Percentiles rank a stretch among this genome's conserved stretches.
phyloP scores from a whole-genome alignment of 495 filamentous ascomycete genomes.

The Xylaria castorea region DNA sequence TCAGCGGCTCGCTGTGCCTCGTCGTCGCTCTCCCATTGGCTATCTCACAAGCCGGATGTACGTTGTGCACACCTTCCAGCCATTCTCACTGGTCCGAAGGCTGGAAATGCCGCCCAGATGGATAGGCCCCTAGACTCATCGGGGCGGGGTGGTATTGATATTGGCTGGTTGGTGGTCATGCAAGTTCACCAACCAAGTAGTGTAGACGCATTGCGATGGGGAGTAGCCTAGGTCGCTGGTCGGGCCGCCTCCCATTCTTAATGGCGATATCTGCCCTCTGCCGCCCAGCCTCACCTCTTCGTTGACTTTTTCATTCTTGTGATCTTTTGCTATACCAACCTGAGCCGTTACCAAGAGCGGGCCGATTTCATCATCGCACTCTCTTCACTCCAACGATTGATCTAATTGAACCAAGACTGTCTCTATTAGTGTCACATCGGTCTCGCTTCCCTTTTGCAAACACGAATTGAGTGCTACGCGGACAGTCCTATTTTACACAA shows the following conservation, averaged over 20 bases:
- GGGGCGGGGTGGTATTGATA: slow-evolving; percentile 36
- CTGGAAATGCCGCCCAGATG: slow-evolving; percentile 39
- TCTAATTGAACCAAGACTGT: neutral
- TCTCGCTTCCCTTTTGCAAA: neutral
- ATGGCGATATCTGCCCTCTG: slow-evolving; percentile 22
- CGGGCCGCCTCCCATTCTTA: slow-evolving; percentile 25
- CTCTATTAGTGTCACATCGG: neutral
- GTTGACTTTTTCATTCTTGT: slow-evolving; percentile 15
- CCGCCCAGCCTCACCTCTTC: slow-evolving; percentile 20
- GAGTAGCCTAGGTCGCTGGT: slow-evolving; percentile 15
- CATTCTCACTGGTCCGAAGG: slow-evolving; percentile 38
- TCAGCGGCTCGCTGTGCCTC: slow-evolving; percentile 36
- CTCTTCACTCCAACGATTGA: neutral
- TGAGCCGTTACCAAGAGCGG: slow-evolving; percentile 9
- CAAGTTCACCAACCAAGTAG: slow-evolving; percentile 22
- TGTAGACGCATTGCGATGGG: slow-evolving; percentile 6
- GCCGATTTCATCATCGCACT: neutral
- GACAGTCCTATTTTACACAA: neutral
- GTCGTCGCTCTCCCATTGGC: slow-evolving; percentile 36
- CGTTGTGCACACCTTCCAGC: slow-evolving; percentile 41
- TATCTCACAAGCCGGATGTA: slow-evolving; percentile 28
- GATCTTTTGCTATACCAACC: neutral
- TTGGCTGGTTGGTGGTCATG: slow-evolving; percentile 28
- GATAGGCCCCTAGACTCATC: slow-evolving; percentile 31
- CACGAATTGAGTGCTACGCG: neutral